Evolutionary conservation across 2,329 filamentous ascomycete genomes (phyloP), one percentile per base, ranked within the genome.

Genomic region (Apiospora phragmitis): DNA sequence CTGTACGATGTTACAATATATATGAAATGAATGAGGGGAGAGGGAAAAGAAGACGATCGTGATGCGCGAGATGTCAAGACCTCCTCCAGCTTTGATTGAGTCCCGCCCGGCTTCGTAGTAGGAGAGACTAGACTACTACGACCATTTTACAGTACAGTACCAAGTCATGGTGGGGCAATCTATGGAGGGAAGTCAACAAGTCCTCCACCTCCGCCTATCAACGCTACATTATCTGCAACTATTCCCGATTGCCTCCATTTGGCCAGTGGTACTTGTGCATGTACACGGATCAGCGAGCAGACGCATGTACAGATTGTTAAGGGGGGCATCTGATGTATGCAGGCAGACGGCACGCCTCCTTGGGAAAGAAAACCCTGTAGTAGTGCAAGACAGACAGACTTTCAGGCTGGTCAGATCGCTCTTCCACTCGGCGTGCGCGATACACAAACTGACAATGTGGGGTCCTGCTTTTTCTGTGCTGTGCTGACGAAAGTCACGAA

Each of bases 41-140:
- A 55, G 67, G 38, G 43, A 41, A 68, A 68, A 68, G 67, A 67
- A 43, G 65, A 43, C 65, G 65, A 67, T 66, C 35, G 29, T 67
- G 65, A 67, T 67, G 65, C 65, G 65, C 65, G 38, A 67, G 38
- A 67, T 41, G 42, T 67, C 65, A 42, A 67, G 65, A 43, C 55
- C 55, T 62, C 55, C 55, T 62, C 55, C 55, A 62, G 55, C 55
- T 38, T 38, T 62, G 55, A 62, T 38, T 38, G 55, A 62, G 55
- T 35, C 55, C 55, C 55, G 55, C 55, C 32, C 55, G 55, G 32
- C 55, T 62, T 62, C 32, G 55, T 62, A n/a, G 55, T 62, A 62
- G 55, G 55, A 62, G 32, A 62, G 55, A 62, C 55, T 62, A 62
- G 32, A 62, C 55, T 62, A 38, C 43, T 62, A 62, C 43, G 43